Evolutionary conservation across 1,139 yeast genomes (phyloP).

Genomic region (Candida dubliniensis): DNA sequence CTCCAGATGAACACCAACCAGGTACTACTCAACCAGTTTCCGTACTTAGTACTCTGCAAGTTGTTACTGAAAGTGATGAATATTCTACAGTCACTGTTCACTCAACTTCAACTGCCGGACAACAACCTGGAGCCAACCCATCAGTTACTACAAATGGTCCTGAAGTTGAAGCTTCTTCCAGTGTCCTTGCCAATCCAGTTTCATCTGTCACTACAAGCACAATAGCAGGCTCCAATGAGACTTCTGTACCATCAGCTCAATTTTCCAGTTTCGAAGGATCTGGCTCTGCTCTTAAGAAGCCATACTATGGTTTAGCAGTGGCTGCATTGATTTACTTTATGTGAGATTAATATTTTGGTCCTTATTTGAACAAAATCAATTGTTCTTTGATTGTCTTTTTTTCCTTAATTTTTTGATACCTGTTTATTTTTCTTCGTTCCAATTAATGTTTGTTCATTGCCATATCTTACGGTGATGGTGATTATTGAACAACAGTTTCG

Average conservation of each 20-base stretch:
- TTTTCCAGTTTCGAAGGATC: constrained; percentile 8
- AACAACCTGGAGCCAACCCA: background rate
- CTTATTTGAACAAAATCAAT: background rate
- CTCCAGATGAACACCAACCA: background rate
- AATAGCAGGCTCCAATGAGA: constrained; percentile 1
- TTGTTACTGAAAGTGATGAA: background rate
- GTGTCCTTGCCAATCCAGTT: constrained; percentile 1
- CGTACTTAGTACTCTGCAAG: background rate
- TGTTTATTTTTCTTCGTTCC: too few species aligned
- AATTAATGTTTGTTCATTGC: too few species aligned
- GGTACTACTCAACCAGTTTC: background rate
- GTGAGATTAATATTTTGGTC: background rate
- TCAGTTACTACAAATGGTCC: constrained; percentile 3
- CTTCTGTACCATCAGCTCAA: constrained; percentile 7
- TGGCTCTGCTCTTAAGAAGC: constrained; percentile 7
- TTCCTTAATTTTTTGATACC: background rate
- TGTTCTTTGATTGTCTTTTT: background rate
- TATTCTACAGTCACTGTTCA: constrained; percentile 1
- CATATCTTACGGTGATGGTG: too few species aligned
- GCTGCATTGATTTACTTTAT: constrained; percentile 7
- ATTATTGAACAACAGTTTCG: background rate
- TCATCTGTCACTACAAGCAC: constrained; percentile 5
- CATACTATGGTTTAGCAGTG: constrained; percentile 9
- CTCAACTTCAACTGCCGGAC: background rate
- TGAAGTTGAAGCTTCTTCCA: constrained; percentile 1